Percentiles rank a stretch among this genome's conserved stretches.
phyloP scores from a whole-genome alignment of 1,284 basidiomycete species.

The Sphagnurus paluster region DNA sequence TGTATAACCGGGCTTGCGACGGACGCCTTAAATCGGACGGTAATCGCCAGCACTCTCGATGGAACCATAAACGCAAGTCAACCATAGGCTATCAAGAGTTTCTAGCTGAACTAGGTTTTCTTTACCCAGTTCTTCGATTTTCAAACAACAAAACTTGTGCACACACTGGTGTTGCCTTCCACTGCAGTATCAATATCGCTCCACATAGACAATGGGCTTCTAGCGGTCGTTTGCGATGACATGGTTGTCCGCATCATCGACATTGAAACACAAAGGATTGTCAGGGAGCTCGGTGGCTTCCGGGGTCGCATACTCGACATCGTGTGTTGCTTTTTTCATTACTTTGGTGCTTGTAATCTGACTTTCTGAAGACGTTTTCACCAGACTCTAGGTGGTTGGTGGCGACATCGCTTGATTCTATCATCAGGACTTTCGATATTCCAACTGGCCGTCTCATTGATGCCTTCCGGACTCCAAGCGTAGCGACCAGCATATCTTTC shows the following conservation, averaged over 20 bases:
- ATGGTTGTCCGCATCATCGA: slow-evolving; percentile 84
- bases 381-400: slow-evolving; percentile 95
- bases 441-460: slow-evolving; percentile 93
- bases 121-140: slow-evolving; percentile 90
- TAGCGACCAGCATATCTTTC: slow-evolving; percentile 90
- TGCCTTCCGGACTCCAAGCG: slow-evolving; percentile 86
- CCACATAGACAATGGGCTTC: slow-evolving; percentile 85
- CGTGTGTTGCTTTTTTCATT: slow-evolving; percentile 45
- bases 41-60: slow-evolving; percentile 86
- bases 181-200: slow-evolving; percentile 73
- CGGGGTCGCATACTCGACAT: slow-evolving; percentile 82
- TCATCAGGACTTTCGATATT: slow-evolving; percentile 95
- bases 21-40: slow-evolving; percentile 81
- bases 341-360: slow-evolving; percentile 3
- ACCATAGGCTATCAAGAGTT: slow-evolving; percentile 1
- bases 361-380: slow-evolving; percentile 73
- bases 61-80: slow-evolving; percentile 82
- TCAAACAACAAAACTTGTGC: slow-evolving; percentile 73
- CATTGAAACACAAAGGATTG: slow-evolving; percentile 85
- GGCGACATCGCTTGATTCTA: slow-evolving; percentile 84
- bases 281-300: slow-evolving; percentile 86
- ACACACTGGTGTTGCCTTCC: slow-evolving; percentile 70
- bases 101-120: neutral
- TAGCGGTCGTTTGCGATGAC: slow-evolving; percentile 87
- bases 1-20: slow-evolving; percentile 82